Base-by-base conservation (phyloP, 2,329 filamentous ascomycete species). In the Pseudocercospora pini-densiflorae region DNA sequence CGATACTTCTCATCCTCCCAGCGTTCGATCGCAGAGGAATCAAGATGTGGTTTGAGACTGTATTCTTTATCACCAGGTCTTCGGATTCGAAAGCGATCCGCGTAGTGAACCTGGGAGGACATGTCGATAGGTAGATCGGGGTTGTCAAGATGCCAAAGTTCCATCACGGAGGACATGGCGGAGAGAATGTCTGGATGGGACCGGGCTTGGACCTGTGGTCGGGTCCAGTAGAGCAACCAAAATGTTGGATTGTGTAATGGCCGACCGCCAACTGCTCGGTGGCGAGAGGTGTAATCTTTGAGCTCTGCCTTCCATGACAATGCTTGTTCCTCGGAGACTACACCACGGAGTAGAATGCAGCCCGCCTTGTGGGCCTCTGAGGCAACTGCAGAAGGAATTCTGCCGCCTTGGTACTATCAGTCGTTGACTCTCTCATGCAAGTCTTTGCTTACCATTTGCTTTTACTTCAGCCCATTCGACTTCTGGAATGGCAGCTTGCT, bases 1-100 rank as follows among this genome's bases (percentile, higher is more conserved):
- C 64, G 51, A 53, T 66, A 66, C 24, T 59, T 66, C 24, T 51
- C 51, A 36, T 63, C 47, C 47, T 66, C 64, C 64, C 64, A 66
- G 5, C 64, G 64, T 31, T 66, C 61, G 55, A 66, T 66, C 10
- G 54, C 55, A 5, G 60, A 62, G 12, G 64, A 66, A 24, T 66
- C 61, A 12, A 66, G 47, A 31, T 66, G 64, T 3, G 64, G 43
- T 49, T 66, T 66, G 5, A 66, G 55, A 29, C 45, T 40, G 31
- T 60, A 66, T 19, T 57, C 61, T 23, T 63, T 61, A 31, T 66
- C 64, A 7, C 45, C 64, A n/a, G 63, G 45, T 45, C 36, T n/a
- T 21, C 64, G 54, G 53, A 66, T 66, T 12, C 64, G 60, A 23
- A 66, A 66, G 31, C 55, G 55, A 57, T 66, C 64, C 3, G 64